Evolutionary conservation across 192 early-diverging fungal species (phyloP), one percentile per base, ranked within the genome.

Genomic region (Diversispora epigaea): DNA sequence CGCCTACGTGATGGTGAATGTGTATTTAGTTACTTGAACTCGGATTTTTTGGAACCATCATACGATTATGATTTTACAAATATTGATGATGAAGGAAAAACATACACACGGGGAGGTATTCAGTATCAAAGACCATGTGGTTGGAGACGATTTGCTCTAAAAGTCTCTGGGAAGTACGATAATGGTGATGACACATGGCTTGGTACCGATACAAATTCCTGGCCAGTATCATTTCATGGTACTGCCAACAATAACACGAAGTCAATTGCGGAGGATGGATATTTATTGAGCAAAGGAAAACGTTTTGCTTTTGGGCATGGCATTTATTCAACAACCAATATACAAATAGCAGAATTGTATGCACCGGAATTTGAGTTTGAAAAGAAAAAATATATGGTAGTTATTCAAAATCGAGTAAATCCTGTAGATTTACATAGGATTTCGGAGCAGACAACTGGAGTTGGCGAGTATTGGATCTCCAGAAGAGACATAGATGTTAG

Each of bases 1-100:
- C 85, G 87, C 67, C 81, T 91, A 58, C 88, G 87, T 80, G 90
- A 85, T 85, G 89, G 88, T 25, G 19, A 15, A 6, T 1, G 4
- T 54, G 32, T 54, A 4, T 32, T 32, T 41, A 40, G 47, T 60
- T 46, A 45, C 6, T 22, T 72, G 11, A 40, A 19, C 9, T 46
- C 71, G 6, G 21, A 57, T 60, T 11, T 10, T 60, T 22, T 60
- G 17, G 52, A 44, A 22, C 56, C 70, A n/a, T 0, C 6, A 22
- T 45, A 44, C 8, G 6, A 72, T 60, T 58, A 8, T 47, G 71
- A 72, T 60, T 72, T 72, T 72, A 72, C 43, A 0, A 19, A 61
- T 40, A 32, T 72, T 22, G 60, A 45, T 15, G 71, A 72, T 60
- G 4, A 32, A 14, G 21, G 39, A 22, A 11, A 12, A 9, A 58